Evolutionary conservation across 1,139 yeast species (phyloP).

Genomic region (Lodderomyces jiufengensis): DNA sequence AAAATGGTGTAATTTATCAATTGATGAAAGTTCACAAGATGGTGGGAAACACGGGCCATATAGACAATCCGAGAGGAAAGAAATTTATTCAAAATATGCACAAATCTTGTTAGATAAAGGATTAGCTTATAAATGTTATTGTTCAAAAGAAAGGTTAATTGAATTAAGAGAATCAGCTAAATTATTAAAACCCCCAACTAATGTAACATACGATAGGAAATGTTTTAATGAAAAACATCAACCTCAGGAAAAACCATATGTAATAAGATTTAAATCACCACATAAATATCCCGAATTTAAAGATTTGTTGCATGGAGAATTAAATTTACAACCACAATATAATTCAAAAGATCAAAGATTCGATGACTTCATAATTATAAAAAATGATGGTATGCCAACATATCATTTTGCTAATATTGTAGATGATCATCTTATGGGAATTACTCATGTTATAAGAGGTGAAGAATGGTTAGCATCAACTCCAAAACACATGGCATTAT

Average conservation of each 20-base stretch:
- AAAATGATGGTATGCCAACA: conserved; percentile 92
- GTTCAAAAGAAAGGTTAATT: conserved; percentile 76
- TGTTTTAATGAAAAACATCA: conserved; percentile 42
- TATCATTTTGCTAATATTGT: conserved; percentile 95
- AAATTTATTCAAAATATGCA: conserved; percentile 59
- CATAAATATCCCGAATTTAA: conserved; percentile 57
- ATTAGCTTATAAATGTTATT: conserved; percentile 80
- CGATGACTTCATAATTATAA: conserved; percentile 86
- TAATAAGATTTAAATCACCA: conserved; percentile 69
- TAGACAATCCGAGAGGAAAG: conserved; percentile 74
- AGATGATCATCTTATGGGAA: conserved; percentile 89
- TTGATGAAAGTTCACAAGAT: conserved; percentile 80
- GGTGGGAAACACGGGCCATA: conserved; percentile 76
- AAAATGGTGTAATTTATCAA: conserved; percentile 67
- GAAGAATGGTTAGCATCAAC: conserved; percentile 98
- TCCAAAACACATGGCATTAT: conserved; percentile 87
- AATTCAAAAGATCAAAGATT: conserved; percentile 67
- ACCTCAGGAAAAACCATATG: conserved; percentile 32
- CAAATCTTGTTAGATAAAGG: conserved; percentile 57
- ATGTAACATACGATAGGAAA: conserved; percentile 86
- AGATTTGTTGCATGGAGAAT: conserved; percentile 74
- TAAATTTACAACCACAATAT: conserved; percentile 76
- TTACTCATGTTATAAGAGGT: conserved; percentile 93
- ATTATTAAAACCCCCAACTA: conserved; percentile 77
- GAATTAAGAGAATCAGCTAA: conserved; percentile 69